Conservation (phyloP, 371 early-diverging fungal genomes). For the Nematocida sp. region DNA sequence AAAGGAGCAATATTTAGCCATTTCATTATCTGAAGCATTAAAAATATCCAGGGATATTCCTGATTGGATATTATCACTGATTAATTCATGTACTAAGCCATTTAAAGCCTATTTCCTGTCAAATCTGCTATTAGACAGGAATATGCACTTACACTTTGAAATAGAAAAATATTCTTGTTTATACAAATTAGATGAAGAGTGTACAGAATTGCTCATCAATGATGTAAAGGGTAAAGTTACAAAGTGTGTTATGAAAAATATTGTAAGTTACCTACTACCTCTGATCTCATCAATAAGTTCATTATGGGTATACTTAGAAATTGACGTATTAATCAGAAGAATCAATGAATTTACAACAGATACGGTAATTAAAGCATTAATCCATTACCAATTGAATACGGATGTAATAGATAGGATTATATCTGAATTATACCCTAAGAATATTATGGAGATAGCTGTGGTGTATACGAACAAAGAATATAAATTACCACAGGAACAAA, state of each 20-base stretch:
- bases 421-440: not conserved
- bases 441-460: not conserved
- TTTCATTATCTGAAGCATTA: not conserved
- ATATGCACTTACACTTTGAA: not conserved
- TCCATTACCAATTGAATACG: not conserved
- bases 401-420: not conserved
- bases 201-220: not conserved
- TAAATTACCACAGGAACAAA: not conserved
- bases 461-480: conserved; percentile 9
- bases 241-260: not conserved
- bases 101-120: not conserved
- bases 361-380: not conserved
- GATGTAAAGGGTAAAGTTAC: not conserved
- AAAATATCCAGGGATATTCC: not conserved
- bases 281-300: not conserved
- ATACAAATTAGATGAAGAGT: not conserved
- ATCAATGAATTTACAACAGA: not conserved
- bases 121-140: conserved; percentile 5
- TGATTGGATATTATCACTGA: not conserved
- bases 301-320: not conserved
- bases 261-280: not conserved
- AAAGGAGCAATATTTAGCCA: conserved; percentile 16
- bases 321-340: not conserved
- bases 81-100: not conserved
- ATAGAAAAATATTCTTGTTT: conserved; percentile 9